Percentiles rank a stretch among this genome's conserved stretches.
These are phyloP conservation scores for Solanum hybrid DNA, from an alignment of 305 asterid species.

Conservation along the genomic window DNA sequence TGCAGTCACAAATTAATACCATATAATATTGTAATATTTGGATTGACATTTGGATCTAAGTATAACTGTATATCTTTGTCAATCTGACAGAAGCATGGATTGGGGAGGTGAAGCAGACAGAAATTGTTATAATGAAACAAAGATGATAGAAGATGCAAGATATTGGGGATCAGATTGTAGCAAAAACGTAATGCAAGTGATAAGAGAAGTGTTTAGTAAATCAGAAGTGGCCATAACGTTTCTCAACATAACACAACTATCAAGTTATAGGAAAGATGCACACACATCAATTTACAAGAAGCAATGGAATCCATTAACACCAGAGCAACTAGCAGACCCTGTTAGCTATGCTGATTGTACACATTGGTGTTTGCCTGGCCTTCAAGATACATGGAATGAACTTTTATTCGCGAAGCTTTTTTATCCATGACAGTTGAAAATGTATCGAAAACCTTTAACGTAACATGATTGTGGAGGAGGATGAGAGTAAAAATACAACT, in stretches of 20 bases:
- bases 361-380: slow-evolving; percentile 28
- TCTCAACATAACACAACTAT: slow-evolving; percentile 36
- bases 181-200: slow-evolving; percentile 30
- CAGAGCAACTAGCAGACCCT: slow-evolving; percentile 29
- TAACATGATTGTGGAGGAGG: not conserved
- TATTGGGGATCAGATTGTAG: slow-evolving; percentile 34
- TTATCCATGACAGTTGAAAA: slow-evolving; percentile 18
- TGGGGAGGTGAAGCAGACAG: slow-evolving; percentile 31
- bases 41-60: not conserved
- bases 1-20: not conserved
- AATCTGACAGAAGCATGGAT: slow-evolving; percentile 23
- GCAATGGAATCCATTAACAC: slow-evolving; percentile 34
- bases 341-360: slow-evolving; percentile 38
- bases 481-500: not conserved
- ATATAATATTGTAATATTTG: not conserved
- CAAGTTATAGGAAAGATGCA: slow-evolving; percentile 32
- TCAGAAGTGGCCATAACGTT: slow-evolving; percentile 28
- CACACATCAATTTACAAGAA: slow-evolving; percentile 39
- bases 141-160: slow-evolving; percentile 18
- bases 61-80: not conserved
- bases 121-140: slow-evolving; percentile 34
- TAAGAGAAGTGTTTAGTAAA: slow-evolving; percentile 25
- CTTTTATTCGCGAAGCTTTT: slow-evolving; percentile 25
- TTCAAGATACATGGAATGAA: not conserved
- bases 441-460: not conserved